Evolutionary conservation across 495 filamentous ascomycete species (phyloP).

Genomic region (Chaetomidium leptoderma): DNA sequence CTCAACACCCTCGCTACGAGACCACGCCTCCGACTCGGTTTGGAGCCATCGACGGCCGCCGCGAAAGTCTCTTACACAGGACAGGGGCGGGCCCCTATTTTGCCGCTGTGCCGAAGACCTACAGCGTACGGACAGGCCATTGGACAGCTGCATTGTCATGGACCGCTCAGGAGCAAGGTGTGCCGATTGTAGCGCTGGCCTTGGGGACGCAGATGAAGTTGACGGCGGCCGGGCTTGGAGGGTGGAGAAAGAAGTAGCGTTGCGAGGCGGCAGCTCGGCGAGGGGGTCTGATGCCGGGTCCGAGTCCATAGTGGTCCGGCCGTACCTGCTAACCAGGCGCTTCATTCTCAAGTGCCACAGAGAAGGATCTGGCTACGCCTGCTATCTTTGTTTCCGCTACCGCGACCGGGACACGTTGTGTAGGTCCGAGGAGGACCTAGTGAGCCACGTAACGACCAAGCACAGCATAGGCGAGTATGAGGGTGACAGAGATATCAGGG

Average conservation of each 20-base stretch:
- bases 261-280: neutral
- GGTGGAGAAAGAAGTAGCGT: slow-evolving; percentile 30
- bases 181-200: slow-evolving; percentile 19
- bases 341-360: slow-evolving; percentile 39
- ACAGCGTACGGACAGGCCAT: slow-evolving; percentile 18
- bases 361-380: slow-evolving; percentile 29
- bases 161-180: slow-evolving; percentile 13
- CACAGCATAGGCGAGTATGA: slow-evolving; percentile 31
- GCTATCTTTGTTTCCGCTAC: slow-evolving; percentile 27
- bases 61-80: slow-evolving; percentile 1
- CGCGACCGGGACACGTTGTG: slow-evolving; percentile 33
- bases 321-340: slow-evolving; percentile 29
- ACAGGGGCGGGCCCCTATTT: slow-evolving; percentile 25
- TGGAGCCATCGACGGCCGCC: neutral
- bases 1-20: slow-evolving; percentile 26
- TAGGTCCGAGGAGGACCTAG: slow-evolving; percentile 25
- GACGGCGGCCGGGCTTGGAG: slow-evolving; percentile 21
- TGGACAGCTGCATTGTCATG: neutral
- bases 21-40: neutral
- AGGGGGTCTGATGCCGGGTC: slow-evolving; percentile 11
- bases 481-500: slow-evolving; percentile 29
- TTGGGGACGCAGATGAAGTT: slow-evolving; percentile 5
- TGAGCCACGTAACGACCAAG: slow-evolving; percentile 29
- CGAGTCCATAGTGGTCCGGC: slow-evolving; percentile 22
- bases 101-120: slow-evolving; percentile 29